Percentiles rank a stretch among this genome's conserved stretches.
Evolutionary conservation across 192 early-diverging fungal species (phyloP).

Genomic region (Piromyces sp.): DNA sequence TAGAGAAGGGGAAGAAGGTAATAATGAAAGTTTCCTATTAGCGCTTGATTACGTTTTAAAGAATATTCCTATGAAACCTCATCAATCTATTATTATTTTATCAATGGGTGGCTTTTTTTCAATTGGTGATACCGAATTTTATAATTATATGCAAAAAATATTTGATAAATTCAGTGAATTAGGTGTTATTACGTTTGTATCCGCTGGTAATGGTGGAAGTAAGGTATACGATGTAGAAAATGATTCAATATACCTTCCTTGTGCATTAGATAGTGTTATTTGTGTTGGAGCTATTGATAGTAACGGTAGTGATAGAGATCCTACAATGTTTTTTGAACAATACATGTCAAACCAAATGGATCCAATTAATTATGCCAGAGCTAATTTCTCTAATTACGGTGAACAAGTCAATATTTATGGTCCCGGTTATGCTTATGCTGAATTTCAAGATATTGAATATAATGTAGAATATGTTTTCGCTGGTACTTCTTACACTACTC

Average conservation of each 20-base stretch:
- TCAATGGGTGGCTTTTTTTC: too few relatives aligned
- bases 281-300: background rate
- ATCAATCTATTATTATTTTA: too few relatives aligned
- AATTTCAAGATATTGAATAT: too few relatives aligned
- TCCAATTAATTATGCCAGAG: background rate
- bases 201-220: background rate
- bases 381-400: background rate
- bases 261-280: background rate
- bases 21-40: background rate
- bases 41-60: background rate
- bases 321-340: background rate
- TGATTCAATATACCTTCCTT: background rate
- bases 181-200: too few relatives aligned
- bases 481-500: too few relatives aligned
- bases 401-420: background rate
- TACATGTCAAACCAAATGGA: background rate
- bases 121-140: too few relatives aligned
- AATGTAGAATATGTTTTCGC: too few relatives aligned
- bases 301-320: background rate
- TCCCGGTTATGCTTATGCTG: background rate
- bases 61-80: too few relatives aligned
- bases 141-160: too few relatives aligned
- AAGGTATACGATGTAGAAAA: too few relatives aligned
- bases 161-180: too few relatives aligned
- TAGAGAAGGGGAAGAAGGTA: background rate